These are phyloP conservation scores for Eimeria tenella DNA, from an alignment of 169 alveolate species.

Conservation along the genomic window DNA sequence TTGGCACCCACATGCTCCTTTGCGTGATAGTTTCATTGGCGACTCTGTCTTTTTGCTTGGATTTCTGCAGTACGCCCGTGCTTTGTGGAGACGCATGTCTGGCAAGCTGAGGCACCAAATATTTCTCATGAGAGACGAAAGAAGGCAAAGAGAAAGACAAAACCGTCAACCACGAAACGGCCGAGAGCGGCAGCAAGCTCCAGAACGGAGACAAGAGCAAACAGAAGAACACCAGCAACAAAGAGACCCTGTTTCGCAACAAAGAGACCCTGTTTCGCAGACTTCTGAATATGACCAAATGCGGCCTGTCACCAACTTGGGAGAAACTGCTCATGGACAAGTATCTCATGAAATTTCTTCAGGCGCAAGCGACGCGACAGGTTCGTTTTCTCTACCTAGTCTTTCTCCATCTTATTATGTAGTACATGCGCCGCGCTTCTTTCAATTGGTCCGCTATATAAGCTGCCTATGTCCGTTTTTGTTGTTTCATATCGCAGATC, in stretches of 20 bases:
- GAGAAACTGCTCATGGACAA: too few relatives aligned
- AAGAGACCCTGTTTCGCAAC: neutral
- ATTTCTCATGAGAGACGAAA: neutral
- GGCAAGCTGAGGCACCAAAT: constrained; percentile 48
- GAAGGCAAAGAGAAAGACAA: neutral
- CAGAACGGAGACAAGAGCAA: neutral
- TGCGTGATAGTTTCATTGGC: neutral
- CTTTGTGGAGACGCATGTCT: constrained; percentile 42
- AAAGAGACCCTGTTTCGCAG: neutral
- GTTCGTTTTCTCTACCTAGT: neutral
- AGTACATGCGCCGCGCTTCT: too few relatives aligned
- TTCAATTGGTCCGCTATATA: too few relatives aligned
- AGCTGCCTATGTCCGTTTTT: neutral
- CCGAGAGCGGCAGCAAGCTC: neutral
- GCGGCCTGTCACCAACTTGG: too few relatives aligned
- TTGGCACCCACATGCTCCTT: neutral
- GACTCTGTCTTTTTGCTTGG: neutral
- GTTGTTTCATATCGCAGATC: neutral
- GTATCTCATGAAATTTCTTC: too few relatives aligned
- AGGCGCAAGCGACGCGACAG: too few relatives aligned
- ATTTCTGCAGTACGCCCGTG: constrained; percentile 20
- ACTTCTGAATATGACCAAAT: too few relatives aligned
- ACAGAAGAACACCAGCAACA: neutral
- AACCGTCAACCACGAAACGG: neutral
- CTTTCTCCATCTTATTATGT: neutral